These are phyloP conservation scores for Ogataea glucozyma DNA, from an alignment of 805 yeast species.

Conservation along the genomic window DNA sequence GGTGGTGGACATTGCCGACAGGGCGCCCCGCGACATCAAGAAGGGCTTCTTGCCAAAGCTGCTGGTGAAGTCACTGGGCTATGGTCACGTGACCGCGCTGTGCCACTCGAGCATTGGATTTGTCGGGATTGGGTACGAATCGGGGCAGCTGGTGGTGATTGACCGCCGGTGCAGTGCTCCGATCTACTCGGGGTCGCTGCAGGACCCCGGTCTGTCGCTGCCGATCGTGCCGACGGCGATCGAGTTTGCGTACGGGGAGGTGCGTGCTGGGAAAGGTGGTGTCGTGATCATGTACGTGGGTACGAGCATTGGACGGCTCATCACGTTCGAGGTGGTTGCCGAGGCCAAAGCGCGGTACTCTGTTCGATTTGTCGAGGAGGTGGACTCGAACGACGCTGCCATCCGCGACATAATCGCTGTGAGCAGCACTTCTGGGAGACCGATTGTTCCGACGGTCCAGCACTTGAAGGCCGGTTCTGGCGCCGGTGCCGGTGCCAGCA, in stretches of 20 bases:
- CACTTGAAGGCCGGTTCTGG: slow-evolving; percentile 43
- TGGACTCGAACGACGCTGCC: slow-evolving; percentile 51
- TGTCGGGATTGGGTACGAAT: slow-evolving; percentile 73
- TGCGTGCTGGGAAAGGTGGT: slow-evolving; percentile 49
- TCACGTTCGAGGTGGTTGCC: slow-evolving; percentile 67
- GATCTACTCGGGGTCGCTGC: slow-evolving; percentile 41
- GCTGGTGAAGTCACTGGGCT: slow-evolving; percentile 40
- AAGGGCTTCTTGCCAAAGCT: slow-evolving; percentile 67
- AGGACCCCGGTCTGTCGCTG: slow-evolving; percentile 31
- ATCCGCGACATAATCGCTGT: slow-evolving; percentile 60
- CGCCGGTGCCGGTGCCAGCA: too few relatives aligned
- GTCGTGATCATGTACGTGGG: slow-evolving; percentile 76
- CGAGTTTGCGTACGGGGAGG: slow-evolving; percentile 73
- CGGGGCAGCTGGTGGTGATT: slow-evolving; percentile 72
- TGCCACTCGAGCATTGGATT: slow-evolving; percentile 78
- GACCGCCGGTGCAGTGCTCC: slow-evolving; percentile 71
- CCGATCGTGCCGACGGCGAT: slow-evolving; percentile 51
- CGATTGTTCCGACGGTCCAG: slow-evolving; percentile 63
- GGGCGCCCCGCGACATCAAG: slow-evolving; percentile 50
- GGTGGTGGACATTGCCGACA: slow-evolving; percentile 48
- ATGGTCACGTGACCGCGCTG: slow-evolving; percentile 58
- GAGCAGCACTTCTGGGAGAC: slow-evolving; percentile 57
- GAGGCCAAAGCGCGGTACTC: slow-evolving; percentile 59
- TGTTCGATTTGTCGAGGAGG: slow-evolving; percentile 50
- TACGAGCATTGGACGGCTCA: slow-evolving; percentile 69